Conservation (phyloP, 257 asterid genomes). For the Misopates orontium region DNA sequence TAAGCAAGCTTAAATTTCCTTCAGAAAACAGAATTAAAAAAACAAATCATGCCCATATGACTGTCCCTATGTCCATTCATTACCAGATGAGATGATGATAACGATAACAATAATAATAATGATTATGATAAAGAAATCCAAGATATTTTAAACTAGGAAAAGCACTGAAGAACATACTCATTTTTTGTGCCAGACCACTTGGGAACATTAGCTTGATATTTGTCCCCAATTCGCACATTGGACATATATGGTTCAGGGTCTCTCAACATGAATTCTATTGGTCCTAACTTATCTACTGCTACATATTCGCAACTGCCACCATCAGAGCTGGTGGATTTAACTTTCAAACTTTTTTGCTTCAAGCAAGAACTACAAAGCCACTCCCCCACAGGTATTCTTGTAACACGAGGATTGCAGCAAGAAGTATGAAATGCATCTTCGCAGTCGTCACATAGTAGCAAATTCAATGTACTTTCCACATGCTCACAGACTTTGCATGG, state of each 20-base stretch:
- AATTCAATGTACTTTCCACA: conserved; percentile 49
- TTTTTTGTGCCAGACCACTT: conserved; percentile 61
- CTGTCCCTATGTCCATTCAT: no score
- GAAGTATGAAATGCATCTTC: conserved; percentile 71
- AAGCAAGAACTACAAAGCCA: conserved; percentile 80
- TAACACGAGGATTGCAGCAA: conserved; percentile 64
- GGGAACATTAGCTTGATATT: conserved; percentile 78
- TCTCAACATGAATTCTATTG: conserved; percentile 53
- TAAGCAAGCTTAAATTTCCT: no score
- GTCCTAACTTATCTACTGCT: conserved; percentile 46
- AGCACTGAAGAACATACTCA: conserved; percentile 53
- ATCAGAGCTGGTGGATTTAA: conserved; percentile 43
- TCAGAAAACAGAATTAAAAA: no score
- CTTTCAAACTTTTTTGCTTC: conserved; percentile 55
- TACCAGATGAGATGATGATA: no score
- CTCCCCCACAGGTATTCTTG: conserved; percentile 61
- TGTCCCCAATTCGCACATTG: conserved; percentile 63
- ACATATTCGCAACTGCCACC: conserved; percentile 33
- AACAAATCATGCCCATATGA: no score
- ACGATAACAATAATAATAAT: no score
- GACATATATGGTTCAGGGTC: conserved; percentile 57
- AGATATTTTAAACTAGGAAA: conserved; percentile 11
- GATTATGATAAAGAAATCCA: no score
- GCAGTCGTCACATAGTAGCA: conserved; percentile 81
- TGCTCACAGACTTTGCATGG: conserved; percentile 59